Evolutionary conservation across 2,329 filamentous ascomycete genomes (phyloP).

Genomic region (Huntiella decipiens): DNA sequence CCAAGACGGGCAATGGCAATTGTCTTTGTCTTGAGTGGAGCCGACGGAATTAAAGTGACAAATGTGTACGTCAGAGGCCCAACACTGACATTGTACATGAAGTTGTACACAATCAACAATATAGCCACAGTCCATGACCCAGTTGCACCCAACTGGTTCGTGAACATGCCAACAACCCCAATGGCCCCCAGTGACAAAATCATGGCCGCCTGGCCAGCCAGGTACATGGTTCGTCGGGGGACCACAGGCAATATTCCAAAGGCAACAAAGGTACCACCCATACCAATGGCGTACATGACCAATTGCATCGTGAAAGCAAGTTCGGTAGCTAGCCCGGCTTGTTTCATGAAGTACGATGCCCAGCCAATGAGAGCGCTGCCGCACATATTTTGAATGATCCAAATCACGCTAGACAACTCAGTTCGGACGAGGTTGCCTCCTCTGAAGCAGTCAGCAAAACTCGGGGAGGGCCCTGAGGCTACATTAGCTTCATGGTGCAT

Average conservation of each 20-base stretch:
- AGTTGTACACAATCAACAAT: constrained; percentile 16
- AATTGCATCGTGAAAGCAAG: constrained; percentile 17
- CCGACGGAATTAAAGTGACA: constrained; percentile 19
- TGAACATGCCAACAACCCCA: constrained; percentile 21
- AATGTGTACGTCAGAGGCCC: constrained; percentile 20
- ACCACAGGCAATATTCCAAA: constrained; percentile 20
- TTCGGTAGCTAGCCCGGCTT: constrained; percentile 17
- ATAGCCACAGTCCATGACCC: constrained; percentile 13
- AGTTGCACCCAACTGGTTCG: constrained; percentile 20
- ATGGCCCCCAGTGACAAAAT: constrained; percentile 19
- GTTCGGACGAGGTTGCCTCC: constrained; percentile 23
- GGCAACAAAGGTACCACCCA: constrained; percentile 23
- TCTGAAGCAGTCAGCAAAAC: constrained; percentile 25
- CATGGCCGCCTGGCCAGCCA: constrained; percentile 23
- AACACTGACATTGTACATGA: constrained; percentile 18
- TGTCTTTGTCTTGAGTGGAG: constrained; percentile 19
- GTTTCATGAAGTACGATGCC: constrained; percentile 21
- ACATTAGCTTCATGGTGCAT: constrained; percentile 4
- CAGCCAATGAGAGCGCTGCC: constrained; percentile 19
- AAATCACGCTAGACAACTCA: constrained; percentile 19
- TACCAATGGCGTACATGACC: constrained; percentile 19
- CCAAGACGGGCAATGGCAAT: constrained; percentile 17
- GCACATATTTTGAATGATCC: constrained; percentile 16
- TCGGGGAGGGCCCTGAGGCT: constrained; percentile 15
- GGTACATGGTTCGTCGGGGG: constrained; percentile 23